Percentiles rank a stretch among this genome's conserved stretches.
phyloP scores from a whole-genome alignment of 441 rosid genomes.

The Pelargonium citronellum region DNA sequence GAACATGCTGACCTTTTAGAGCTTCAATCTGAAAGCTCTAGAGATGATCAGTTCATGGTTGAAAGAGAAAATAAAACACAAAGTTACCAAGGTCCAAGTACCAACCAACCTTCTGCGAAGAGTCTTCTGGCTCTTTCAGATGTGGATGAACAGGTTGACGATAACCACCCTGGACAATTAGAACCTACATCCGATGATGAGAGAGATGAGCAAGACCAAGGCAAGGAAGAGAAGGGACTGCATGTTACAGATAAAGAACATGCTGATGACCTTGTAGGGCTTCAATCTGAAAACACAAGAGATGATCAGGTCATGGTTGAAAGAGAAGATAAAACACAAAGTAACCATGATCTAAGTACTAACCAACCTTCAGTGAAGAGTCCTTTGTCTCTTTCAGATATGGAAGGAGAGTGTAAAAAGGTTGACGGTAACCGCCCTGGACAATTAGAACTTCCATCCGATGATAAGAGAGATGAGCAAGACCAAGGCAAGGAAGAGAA shows the following conservation, averaged over 20 bases:
- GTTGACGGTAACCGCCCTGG: slow-evolving; percentile 19
- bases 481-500: slow-evolving; percentile 23
- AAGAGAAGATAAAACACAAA: neutral
- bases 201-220: too few relatives aligned
- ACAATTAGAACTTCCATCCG: slow-evolving; percentile 16
- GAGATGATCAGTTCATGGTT: neutral
- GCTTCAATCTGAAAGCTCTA: neutral
- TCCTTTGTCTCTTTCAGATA: neutral
- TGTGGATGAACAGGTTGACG: too few relatives aligned
- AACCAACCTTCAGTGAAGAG: neutral
- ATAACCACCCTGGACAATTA: too few relatives aligned
- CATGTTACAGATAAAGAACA: neutral
- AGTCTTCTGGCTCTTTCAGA: too few relatives aligned
- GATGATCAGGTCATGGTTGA: neutral
- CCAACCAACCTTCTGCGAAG: neutral
- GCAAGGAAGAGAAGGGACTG: too few relatives aligned
- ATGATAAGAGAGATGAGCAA: slow-evolving; percentile 21
- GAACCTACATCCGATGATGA: too few relatives aligned
- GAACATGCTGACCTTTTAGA: neutral
- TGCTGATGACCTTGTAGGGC: neutral
- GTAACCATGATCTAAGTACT: neutral
- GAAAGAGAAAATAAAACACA: neutral
- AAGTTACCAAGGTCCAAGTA: neutral
- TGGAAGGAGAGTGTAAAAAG: neutral
- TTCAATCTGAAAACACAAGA: neutral